phyloP scores from a whole-genome alignment of 2,329 filamentous ascomycete genomes.

The Botrytis elliptica region DNA sequence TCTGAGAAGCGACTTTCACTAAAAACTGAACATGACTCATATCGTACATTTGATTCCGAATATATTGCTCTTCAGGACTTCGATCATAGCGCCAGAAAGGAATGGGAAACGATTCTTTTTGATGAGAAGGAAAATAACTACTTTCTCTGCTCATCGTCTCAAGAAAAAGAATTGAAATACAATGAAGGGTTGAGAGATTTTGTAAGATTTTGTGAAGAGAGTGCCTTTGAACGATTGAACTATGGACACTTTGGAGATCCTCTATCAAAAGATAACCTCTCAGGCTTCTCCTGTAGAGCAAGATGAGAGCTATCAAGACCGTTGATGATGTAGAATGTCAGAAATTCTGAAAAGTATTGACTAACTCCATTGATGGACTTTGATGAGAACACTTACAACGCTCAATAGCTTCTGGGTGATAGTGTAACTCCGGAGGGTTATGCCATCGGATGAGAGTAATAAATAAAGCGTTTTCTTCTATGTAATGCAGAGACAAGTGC shows the following conservation, averaged over 20 bases:
- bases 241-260: not conserved
- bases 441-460: not conserved
- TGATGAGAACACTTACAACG: not conserved
- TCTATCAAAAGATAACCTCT: not conserved
- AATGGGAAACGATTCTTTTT: not conserved
- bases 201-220: not conserved
- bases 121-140: not conserved
- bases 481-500: not conserved
- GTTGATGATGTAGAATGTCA: not conserved
- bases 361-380: not conserved
- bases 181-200: not conserved
- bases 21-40: not conserved
- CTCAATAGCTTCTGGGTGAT: not conserved
- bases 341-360: not conserved
- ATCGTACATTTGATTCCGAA: not conserved
- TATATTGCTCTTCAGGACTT: not conserved
- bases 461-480: not conserved
- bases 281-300: not conserved
- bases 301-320: not conserved
- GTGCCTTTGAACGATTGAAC: not conserved
- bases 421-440: not conserved
- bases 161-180: not conserved
- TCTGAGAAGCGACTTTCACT: not conserved
- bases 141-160: not conserved
- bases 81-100: not conserved